Evolutionary conservation across 1,284 basidiomycete species (phyloP).

Genomic region (Athelia psychrophila): DNA sequence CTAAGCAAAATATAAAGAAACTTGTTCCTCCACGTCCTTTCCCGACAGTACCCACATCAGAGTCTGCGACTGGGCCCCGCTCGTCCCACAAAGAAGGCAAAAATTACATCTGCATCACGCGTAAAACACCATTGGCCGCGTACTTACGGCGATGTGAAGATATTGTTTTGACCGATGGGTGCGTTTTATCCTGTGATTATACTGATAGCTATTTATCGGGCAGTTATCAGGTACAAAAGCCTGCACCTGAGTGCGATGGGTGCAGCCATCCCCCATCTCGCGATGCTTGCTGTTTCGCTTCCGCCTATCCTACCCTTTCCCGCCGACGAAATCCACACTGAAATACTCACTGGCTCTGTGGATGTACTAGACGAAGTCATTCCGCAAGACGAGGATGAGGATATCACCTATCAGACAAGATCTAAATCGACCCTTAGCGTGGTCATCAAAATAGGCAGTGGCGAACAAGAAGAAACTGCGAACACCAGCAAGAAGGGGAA

Average conservation of each 20-base stretch:
- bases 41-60: slow-evolving; percentile 73
- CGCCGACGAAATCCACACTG: slow-evolving; percentile 59
- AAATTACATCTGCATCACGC: slow-evolving; percentile 78
- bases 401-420: slow-evolving; percentile 62
- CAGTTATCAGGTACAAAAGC: slow-evolving; percentile 60
- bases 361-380: slow-evolving; percentile 79
- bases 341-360: slow-evolving; percentile 73
- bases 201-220: too few relatives aligned
- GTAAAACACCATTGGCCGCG: slow-evolving; percentile 69
- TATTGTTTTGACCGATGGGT: slow-evolving; percentile 77
- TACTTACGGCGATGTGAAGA: slow-evolving; percentile 82
- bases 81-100: slow-evolving; percentile 75
- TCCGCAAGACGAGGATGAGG: slow-evolving; percentile 73
- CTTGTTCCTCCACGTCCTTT: slow-evolving; percentile 70
- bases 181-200: slow-evolving; percentile 27
- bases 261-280: slow-evolving; percentile 83
- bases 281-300: slow-evolving; percentile 70
- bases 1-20: slow-evolving; percentile 49
- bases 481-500: slow-evolving; percentile 17
- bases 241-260: slow-evolving; percentile 81
- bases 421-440: slow-evolving; percentile 65
- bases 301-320: slow-evolving; percentile 74
- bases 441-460: slow-evolving; percentile 60
- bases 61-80: slow-evolving; percentile 75
- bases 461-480: slow-evolving; percentile 37